Evolutionary conservation across 768 basidiomycete species (phyloP), one percentile per base, ranked within the genome.

Genomic region (Chalciporus pseudorubinellus): DNA sequence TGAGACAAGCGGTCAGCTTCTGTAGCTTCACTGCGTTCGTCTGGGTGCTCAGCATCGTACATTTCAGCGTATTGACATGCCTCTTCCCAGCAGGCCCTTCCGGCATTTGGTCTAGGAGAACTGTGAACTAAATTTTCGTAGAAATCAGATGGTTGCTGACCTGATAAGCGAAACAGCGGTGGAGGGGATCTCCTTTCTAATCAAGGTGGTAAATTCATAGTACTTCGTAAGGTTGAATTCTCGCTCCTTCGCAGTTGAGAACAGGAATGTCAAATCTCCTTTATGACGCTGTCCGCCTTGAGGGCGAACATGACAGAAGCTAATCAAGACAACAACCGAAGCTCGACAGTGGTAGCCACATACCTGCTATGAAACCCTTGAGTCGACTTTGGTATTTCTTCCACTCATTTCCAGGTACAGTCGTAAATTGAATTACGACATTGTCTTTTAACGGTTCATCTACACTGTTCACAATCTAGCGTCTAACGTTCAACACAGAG

Each of bases 321-420:
- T 13, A 51, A 34, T 31, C 13, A 46, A 38, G 24, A 18, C 0
- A 33, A 10, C 0, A 6, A 38, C 46, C 31, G 31, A 47, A 28
- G 31, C 14, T 20, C 2, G 6, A 34, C 8, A 39, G 3, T 6
- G 9, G 14, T n/a, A 33, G 24, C 21, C 14, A 57, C 69, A 33
- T 26, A 68, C 68, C 70, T 50, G 51, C 55, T 20, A 55, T 28
- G 45, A 69, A 68, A n/a, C 57, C 59, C 43, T 56, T 48, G 18
- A 29, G 59, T 44, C 18, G 52, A 29, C 18, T 22, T n/a, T 64
- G 55, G 21, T 9, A 12, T 14, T 3, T 39, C 8, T 51, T 48
- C 53, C 63, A 62, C 7, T 34, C 16, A 6, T 16, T 5, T 20
- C 46, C 51, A n/a, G 14, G 2, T 6, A 10, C 38, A 20, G 59